Evolutionary conservation across 1,284 basidiomycete species (phyloP).

Genomic region (Tremellales sp.): DNA sequence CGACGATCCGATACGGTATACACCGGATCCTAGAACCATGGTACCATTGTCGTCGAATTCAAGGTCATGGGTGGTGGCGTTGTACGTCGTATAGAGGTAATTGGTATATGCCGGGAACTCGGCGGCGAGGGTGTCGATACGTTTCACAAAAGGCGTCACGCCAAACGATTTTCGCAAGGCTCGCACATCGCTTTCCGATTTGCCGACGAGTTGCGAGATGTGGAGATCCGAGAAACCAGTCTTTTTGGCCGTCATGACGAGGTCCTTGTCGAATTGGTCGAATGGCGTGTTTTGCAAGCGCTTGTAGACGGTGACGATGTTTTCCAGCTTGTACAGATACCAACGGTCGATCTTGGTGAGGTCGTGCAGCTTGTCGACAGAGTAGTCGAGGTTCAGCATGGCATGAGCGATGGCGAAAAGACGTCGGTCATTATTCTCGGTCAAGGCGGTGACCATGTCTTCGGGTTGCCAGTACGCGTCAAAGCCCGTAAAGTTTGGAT

Average conservation of each 20-base stretch:
- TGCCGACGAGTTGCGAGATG: slow-evolving; percentile 70
- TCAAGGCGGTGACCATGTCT: slow-evolving; percentile 74
- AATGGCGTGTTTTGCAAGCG: slow-evolving; percentile 67
- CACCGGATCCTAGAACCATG: slow-evolving; percentile 98
- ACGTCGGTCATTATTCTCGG: slow-evolving; percentile 69
- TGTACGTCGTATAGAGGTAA: slow-evolving; percentile 99
- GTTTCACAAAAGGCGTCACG: slow-evolving; percentile 96
- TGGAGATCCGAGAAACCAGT: slow-evolving; percentile 95
- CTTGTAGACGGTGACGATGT: slow-evolving; percentile 74
- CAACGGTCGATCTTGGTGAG: slow-evolving; percentile 99
- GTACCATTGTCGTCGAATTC: slow-evolving; percentile 95
- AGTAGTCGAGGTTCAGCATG: slow-evolving; percentile 79
- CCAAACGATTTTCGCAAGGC: slow-evolving; percentile 77
- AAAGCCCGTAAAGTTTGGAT: slow-evolving; percentile 71
- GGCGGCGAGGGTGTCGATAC: slow-evolving; percentile 97
- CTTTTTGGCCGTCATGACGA: slow-evolving; percentile 77
- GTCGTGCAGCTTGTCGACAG: slow-evolving; percentile 83
- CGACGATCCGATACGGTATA: slow-evolving; percentile 95
- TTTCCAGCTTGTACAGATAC: slow-evolving; percentile 95
- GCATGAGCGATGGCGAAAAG: slow-evolving; percentile 97
- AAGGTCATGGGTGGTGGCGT: slow-evolving; percentile 92
- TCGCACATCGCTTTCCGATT: slow-evolving; percentile 67
- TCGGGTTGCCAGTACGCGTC: slow-evolving; percentile 63
- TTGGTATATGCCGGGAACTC: slow-evolving; percentile 99
- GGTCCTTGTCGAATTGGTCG: slow-evolving; percentile 57